phyloP scores from a whole-genome alignment of 345 rosid species.

The Turnera subulata region DNA sequence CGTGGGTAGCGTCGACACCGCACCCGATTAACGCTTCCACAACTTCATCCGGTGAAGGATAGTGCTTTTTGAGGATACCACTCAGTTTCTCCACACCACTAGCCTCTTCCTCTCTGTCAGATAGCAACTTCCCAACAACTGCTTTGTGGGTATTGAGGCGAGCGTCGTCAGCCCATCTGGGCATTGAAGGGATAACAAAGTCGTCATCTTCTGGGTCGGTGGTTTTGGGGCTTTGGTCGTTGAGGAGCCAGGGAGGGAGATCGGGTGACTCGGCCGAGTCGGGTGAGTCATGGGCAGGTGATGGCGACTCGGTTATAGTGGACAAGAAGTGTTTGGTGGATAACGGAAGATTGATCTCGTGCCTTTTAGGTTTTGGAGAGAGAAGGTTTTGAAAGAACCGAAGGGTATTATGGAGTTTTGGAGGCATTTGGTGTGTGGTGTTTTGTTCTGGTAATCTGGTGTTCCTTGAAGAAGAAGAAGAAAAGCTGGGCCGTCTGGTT shows the following conservation, averaged over 20 bases:
- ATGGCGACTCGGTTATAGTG: slow-evolving; percentile 17
- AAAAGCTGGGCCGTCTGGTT: too few species aligned
- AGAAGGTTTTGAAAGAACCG: slow-evolving; percentile 3
- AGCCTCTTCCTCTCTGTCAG: slow-evolving; percentile 13
- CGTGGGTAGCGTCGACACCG: slow-evolving; percentile 32
- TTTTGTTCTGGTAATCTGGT: too few species aligned
- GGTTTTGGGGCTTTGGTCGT: slow-evolving; percentile 22
- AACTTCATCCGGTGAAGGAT: slow-evolving; percentile 31
- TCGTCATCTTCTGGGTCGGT: slow-evolving; percentile 39
- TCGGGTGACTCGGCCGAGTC: slow-evolving; percentile 50
- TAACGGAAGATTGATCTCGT: neutral
- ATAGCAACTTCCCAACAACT: slow-evolving; percentile 1
- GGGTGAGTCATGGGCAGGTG: slow-evolving; percentile 13
- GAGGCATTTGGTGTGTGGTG: neutral
- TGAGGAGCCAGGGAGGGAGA: slow-evolving; percentile 61
- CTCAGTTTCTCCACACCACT: slow-evolving; percentile 47
- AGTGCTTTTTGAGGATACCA: slow-evolving; percentile 38
- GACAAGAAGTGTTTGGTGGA: slow-evolving; percentile 10
- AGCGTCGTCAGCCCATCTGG: slow-evolving; percentile 50
- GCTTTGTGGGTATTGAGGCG: slow-evolving; percentile 11
- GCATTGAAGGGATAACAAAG: slow-evolving; percentile 73
- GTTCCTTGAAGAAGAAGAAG: too few species aligned
- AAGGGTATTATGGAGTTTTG: neutral
- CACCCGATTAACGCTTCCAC: slow-evolving; percentile 37
- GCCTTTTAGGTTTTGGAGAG: neutral